Evolutionary conservation across 2,329 filamentous ascomycete species (phyloP).

Genomic region (Alternaria sp.): DNA sequence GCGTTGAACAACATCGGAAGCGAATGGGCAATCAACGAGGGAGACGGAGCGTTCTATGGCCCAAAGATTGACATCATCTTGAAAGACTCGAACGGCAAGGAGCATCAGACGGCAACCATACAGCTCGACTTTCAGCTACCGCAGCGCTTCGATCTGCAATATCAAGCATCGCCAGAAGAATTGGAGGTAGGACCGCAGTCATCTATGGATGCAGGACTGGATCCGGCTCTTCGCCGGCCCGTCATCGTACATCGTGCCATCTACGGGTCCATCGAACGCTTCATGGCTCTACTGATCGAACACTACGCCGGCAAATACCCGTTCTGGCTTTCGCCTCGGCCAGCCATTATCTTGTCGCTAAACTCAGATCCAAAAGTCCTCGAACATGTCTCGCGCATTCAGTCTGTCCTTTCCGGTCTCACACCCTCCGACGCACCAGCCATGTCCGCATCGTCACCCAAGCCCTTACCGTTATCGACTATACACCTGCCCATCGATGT

Average conservation of each 20-base stretch:
- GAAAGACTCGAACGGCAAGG: slow-evolving; percentile 76
- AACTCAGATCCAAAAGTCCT: slow-evolving; percentile 66
- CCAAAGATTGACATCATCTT: slow-evolving; percentile 91
- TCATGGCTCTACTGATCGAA: slow-evolving; percentile 85
- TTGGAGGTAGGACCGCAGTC: slow-evolving; percentile 61
- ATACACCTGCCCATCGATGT: slow-evolving; percentile 73
- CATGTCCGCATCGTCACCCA: slow-evolving; percentile 25
- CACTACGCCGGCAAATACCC: slow-evolving; percentile 79
- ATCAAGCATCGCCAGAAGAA: slow-evolving; percentile 72
- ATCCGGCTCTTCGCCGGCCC: slow-evolving; percentile 55
- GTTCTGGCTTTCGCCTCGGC: slow-evolving; percentile 85
- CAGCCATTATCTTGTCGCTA: slow-evolving; percentile 75
- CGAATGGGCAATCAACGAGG: slow-evolving; percentile 76
- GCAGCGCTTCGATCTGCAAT: slow-evolving; percentile 78
- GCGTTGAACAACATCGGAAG: slow-evolving; percentile 69
- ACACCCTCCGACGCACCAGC: slow-evolving; percentile 17
- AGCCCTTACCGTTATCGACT: slow-evolving; percentile 56
- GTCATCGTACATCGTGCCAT: slow-evolving; percentile 87
- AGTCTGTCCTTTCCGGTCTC: slow-evolving; percentile 39
- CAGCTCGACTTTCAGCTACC: slow-evolving; percentile 91
- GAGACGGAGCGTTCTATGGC: slow-evolving; percentile 88
- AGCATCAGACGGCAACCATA: slow-evolving; percentile 87
- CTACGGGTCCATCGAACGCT: slow-evolving; percentile 80
- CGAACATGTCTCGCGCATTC: slow-evolving; percentile 53
- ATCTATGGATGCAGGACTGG: slow-evolving; percentile 45